These are phyloP conservation scores for Terfezia claveryi DNA, from an alignment of 495 filamentous ascomycete species.

Conservation along the genomic window DNA sequence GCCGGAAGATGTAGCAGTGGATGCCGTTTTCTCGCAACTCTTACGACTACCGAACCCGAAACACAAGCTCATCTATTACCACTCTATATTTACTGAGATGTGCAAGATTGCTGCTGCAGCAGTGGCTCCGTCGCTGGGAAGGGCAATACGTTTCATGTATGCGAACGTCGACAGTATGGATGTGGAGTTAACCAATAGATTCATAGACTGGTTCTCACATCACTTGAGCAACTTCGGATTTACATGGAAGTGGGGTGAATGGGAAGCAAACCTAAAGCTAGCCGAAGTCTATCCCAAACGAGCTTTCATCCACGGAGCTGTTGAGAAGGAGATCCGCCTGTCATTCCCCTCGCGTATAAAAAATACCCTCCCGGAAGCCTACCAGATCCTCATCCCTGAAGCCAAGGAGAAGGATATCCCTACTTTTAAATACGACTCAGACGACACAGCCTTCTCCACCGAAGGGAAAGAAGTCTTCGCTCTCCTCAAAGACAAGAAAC, in stretches of 20 bases:
- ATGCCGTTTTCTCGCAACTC: slow-evolving; percentile 88
- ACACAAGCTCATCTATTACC: slow-evolving; percentile 92
- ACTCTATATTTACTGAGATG: slow-evolving; percentile 76
- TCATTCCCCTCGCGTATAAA: slow-evolving; percentile 93
- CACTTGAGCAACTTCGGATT: slow-evolving; percentile 98
- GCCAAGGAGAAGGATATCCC: slow-evolving; percentile 85
- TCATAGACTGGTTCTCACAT: slow-evolving; percentile 94
- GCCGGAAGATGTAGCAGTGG: slow-evolving; percentile 89
- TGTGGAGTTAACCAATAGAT: slow-evolving; percentile 63
- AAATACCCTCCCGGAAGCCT: slow-evolving; percentile 71
- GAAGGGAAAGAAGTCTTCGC: slow-evolving; percentile 59
- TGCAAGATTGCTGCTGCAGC: slow-evolving; percentile 90
- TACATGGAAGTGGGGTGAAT: slow-evolving; percentile 98
- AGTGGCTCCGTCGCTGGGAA: slow-evolving; percentile 81
- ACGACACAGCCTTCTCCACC: slow-evolving; percentile 56
- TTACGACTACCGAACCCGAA: slow-evolving; percentile 70
- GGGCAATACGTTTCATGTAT: slow-evolving; percentile 84
- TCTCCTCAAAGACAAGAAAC: slow-evolving; percentile 61
- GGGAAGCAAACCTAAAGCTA: slow-evolving; percentile 69
- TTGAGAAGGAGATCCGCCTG: slow-evolving; percentile 93
- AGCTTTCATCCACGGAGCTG: slow-evolving; percentile 67
- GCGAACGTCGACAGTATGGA: slow-evolving; percentile 60
- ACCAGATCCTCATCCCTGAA: slow-evolving; percentile 57
- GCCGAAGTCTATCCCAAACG: slow-evolving; percentile 64
- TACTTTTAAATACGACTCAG: slow-evolving; percentile 71